Evolutionary conservation across 164 flowering plant genomes (phyloP), one percentile per base, ranked within the genome.

Genomic region (Piper betle): DNA sequence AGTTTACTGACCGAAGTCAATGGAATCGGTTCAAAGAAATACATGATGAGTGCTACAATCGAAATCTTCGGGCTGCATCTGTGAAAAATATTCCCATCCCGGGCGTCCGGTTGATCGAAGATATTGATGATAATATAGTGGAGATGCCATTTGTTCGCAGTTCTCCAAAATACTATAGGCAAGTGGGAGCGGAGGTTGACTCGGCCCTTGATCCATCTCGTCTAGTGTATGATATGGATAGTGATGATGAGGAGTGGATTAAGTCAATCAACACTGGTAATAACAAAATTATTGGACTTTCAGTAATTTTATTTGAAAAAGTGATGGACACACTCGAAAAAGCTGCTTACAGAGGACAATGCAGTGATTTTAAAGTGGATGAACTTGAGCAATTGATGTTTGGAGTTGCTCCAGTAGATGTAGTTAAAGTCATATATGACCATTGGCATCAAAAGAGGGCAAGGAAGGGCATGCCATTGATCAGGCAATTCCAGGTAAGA

Each of bases 191-290:
- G 62, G 99, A 91, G 70, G 83, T 81, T 66, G 97, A 94, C 41
- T 82, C 85, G 88, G 99, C 96, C 42, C 65, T 94, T 82, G 71
- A 87, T 78, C 81, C 93, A 33, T 78, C 79, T n/a, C 77, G 71
- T 61, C 71, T 83, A 42, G 43, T 94, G n/a, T 94, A 94, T 83
- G 99, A 94, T 82, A 88, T 94, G 93, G 99, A 94, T 56, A 86
- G 87, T 75, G 97, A 91, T 62, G 99, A 94, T 77, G 97, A 94
- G 66, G 73, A 65, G 64, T 94, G 91, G 91, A 62, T 88, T 62
- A 76, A 25, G 66, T 72, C 75, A 56, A 76, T 64, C 3, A 72
- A 69, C 17, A 50, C 7, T 63, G 63, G 57, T 11, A 69, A 50
- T 33, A 37, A 71, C 58, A 62, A 69, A 46, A 60, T 9, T 17